phyloP scores from a whole-genome alignment of 1,284 basidiomycete genomes.

The Cystobasidium sp. region DNA sequence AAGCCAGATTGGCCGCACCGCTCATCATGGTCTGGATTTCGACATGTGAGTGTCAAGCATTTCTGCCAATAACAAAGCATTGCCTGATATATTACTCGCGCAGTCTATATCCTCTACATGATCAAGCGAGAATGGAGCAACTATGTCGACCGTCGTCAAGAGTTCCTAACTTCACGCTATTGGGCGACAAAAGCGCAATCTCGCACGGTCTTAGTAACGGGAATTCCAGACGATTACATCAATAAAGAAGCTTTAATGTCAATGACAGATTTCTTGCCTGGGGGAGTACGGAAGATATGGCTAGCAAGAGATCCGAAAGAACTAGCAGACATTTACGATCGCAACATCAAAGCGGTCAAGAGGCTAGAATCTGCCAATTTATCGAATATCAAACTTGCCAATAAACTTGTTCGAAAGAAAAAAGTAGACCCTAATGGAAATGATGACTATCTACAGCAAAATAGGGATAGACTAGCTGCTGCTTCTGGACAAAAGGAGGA shows the following conservation, averaged over 20 bases:
- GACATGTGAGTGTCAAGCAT: slow-evolving; percentile 65
- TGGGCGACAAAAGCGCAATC: slow-evolving; percentile 69
- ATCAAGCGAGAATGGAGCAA: slow-evolving; percentile 78
- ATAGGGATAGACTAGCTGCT: slow-evolving; percentile 14
- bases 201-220: slow-evolving; percentile 86
- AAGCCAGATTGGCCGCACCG: slow-evolving; percentile 73
- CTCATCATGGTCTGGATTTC: slow-evolving; percentile 73
- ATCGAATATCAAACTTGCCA: slow-evolving; percentile 71
- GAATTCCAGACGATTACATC: slow-evolving; percentile 80
- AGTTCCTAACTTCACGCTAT: slow-evolving; percentile 64
- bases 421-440: slow-evolving; percentile 29
- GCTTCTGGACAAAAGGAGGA: slow-evolving; percentile 19
- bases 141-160: slow-evolving; percentile 80
- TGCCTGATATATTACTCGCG: background rate
- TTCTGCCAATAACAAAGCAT: background rate
- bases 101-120: slow-evolving; percentile 83
- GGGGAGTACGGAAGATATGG: slow-evolving; percentile 87
- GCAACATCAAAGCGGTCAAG: slow-evolving; percentile 71
- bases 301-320: slow-evolving; percentile 65
- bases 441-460: slow-evolving; percentile 15
- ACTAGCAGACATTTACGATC: slow-evolving; percentile 79
- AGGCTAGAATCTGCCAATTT: slow-evolving; percentile 87
- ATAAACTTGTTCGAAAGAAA: slow-evolving; percentile 62
- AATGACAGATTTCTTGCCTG: slow-evolving; percentile 68
- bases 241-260: slow-evolving; percentile 66